Evolutionary conservation across 495 filamentous ascomycete species (phyloP).

Genomic region (Sporormia fimetaria): DNA sequence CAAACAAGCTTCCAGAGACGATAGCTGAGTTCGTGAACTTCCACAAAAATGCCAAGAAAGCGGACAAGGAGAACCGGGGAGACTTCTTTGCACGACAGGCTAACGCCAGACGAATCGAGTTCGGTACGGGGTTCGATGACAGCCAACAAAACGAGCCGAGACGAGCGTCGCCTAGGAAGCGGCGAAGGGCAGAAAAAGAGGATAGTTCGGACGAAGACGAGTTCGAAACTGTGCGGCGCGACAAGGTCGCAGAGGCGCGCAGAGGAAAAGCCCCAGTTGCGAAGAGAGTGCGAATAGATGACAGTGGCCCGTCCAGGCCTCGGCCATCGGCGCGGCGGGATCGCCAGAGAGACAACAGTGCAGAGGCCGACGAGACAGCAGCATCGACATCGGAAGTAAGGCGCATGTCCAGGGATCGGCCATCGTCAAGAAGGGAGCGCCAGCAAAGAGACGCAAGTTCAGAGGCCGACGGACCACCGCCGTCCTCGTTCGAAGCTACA

Average conservation of each 20-base stretch:
- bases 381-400: slow-evolving; percentile 1
- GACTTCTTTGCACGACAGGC: slow-evolving; percentile 35
- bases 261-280: slow-evolving; percentile 3
- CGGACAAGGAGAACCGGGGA: slow-evolving; percentile 22
- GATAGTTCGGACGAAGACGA: slow-evolving; percentile 22
- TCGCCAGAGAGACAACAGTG: neutral
- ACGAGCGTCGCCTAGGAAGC: slow-evolving; percentile 12
- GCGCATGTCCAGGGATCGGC: slow-evolving; percentile 8
- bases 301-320: slow-evolving; percentile 10
- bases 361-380: slow-evolving; percentile 18
- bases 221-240: slow-evolving; percentile 8
- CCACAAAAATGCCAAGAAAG: slow-evolving; percentile 22
- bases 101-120: slow-evolving; percentile 29
- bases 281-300: slow-evolving; percentile 13
- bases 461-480: slow-evolving; percentile 17
- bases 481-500: too few relatives aligned
- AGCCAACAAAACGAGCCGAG: slow-evolving; percentile 11
- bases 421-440: slow-evolving; percentile 10
- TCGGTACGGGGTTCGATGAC: slow-evolving; percentile 23
- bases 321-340: slow-evolving; percentile 13
- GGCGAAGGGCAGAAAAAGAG: slow-evolving; percentile 3
- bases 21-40: slow-evolving; percentile 10
- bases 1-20: slow-evolving; percentile 8
- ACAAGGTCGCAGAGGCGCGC: neutral
- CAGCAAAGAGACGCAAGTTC: too few relatives aligned